A percentile compares a stretch with the other conserved stretches of the same genome.
These are phyloP conservation scores for Chaetomium strumarium DNA, from an alignment of 2,329 filamentous ascomycete species.

Conservation along the genomic window DNA sequence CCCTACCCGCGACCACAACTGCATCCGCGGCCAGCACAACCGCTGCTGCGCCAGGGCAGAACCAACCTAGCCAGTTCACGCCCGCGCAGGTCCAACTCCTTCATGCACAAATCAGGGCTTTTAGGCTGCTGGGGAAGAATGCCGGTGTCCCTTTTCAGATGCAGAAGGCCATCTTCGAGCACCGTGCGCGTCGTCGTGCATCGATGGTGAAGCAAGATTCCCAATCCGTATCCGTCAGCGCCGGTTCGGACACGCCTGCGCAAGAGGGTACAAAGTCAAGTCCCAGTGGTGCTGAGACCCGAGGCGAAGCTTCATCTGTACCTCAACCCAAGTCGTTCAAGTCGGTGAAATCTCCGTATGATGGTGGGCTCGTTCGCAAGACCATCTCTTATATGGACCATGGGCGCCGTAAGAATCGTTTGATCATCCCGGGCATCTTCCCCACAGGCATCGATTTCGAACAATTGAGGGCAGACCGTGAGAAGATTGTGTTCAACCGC, in stretches of 20 bases:
- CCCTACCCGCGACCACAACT: slow-evolving; percentile 33
- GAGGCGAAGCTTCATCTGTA: slow-evolving; percentile 17
- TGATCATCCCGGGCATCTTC: slow-evolving; percentile 81
- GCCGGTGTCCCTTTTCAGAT: slow-evolving; percentile 70
- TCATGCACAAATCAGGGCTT: slow-evolving; percentile 82
- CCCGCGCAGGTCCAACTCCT: slow-evolving; percentile 73
- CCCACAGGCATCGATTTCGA: slow-evolving; percentile 85
- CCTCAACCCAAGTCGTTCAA: slow-evolving; percentile 49
- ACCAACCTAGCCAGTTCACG: slow-evolving; percentile 56
- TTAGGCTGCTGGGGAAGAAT: slow-evolving; percentile 86
- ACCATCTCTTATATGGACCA: slow-evolving; percentile 77
- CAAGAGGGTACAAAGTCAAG: slow-evolving; percentile 32
- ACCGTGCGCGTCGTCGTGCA: slow-evolving; percentile 60
- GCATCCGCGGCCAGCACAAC: slow-evolving; percentile 28
- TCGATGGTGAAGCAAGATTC: slow-evolving; percentile 44
- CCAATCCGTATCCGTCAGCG: slow-evolving; percentile 32
- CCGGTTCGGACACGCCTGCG: slow-evolving; percentile 22
- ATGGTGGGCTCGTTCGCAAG: slow-evolving; percentile 44
- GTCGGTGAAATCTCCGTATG: slow-evolving; percentile 69
- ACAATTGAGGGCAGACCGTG: slow-evolving; percentile 76
- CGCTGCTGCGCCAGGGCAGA: slow-evolving; percentile 23
- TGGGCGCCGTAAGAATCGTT: slow-evolving; percentile 65
- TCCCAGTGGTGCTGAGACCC: slow-evolving; percentile 35
- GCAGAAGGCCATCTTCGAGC: slow-evolving; percentile 76
- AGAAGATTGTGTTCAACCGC: slow-evolving; percentile 83